Evolutionary conservation across 352 stramenopile species (phyloP).

Genomic region (Phytopythium oedochilum): DNA sequence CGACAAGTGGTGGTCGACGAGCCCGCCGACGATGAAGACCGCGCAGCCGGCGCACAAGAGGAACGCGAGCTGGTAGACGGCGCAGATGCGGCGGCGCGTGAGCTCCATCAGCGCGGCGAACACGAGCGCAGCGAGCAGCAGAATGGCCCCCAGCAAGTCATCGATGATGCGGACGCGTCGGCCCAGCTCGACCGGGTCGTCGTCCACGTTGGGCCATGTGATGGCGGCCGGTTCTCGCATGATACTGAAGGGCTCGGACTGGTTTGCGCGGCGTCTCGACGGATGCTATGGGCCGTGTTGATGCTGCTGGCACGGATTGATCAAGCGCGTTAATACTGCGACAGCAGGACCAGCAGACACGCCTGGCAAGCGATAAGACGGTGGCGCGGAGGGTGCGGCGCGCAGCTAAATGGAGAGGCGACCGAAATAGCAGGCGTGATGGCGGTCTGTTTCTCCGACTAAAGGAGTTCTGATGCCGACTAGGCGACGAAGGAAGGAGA

Average conservation of each 20-base stretch:
- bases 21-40: slow-evolving; percentile 63
- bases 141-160: slow-evolving; percentile 59
- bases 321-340: neutral
- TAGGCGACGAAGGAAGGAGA: too few species aligned
- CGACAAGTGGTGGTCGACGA: slow-evolving; percentile 68
- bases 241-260: too few species aligned
- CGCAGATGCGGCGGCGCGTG: slow-evolving; percentile 59
- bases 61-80: slow-evolving; percentile 71
- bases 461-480: neutral
- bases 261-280: too few species aligned
- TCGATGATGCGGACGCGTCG: slow-evolving; percentile 69
- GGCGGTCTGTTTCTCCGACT: neutral
- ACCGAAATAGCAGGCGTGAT: neutral
- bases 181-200: slow-evolving; percentile 17
- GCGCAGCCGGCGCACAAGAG: slow-evolving; percentile 35
- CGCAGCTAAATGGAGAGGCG: neutral
- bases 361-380: neutral
- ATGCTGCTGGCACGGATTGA: too few species aligned
- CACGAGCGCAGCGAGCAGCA: slow-evolving; percentile 44
- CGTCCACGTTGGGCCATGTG: slow-evolving; percentile 6
- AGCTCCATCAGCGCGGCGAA: slow-evolving; percentile 60
- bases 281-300: too few species aligned
- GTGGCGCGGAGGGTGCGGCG: neutral
- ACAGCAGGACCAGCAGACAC: neutral
- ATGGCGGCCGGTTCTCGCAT: neutral